phyloP scores from a whole-genome alignment of 1,284 basidiomycete species.

The Heterobasidion irregulare region DNA sequence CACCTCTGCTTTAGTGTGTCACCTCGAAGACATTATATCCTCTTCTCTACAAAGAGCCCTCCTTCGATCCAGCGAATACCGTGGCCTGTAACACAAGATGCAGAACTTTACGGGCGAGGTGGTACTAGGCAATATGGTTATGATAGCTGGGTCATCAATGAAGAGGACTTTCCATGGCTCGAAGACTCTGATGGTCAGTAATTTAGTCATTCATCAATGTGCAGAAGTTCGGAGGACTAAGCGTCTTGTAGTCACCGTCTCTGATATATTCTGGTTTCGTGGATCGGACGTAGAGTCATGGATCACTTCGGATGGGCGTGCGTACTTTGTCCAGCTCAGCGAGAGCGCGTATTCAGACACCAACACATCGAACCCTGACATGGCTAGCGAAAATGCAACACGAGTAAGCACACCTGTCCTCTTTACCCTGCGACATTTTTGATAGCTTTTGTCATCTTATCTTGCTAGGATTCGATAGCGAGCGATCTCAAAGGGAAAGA shows the following conservation, averaged over 20 bases:
- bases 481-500: neutral
- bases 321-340: conserved; percentile 63
- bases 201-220: neutral
- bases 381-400: conserved; percentile 8
- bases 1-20: conserved; percentile 45
- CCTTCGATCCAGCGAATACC: conserved; percentile 72
- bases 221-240: too few species aligned
- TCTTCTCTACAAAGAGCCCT: conserved; percentile 66
- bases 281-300: conserved; percentile 62
- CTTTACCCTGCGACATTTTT: neutral
- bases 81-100: conserved; percentile 54
- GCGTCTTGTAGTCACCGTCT: conserved; percentile 42
- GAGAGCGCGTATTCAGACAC: conserved; percentile 21
- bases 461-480: neutral
- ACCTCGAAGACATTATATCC: conserved; percentile 55
- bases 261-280: conserved; percentile 48
- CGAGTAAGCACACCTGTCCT: neutral
- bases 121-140: conserved; percentile 26
- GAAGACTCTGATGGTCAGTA: conserved; percentile 57
- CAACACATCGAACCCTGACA: conserved; percentile 12
- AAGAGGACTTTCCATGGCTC: conserved; percentile 67
- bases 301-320: conserved; percentile 76
- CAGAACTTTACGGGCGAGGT: conserved; percentile 17
- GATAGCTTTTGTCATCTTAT: neutral
- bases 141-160: conserved; percentile 67